Evolutionary conservation across 768 basidiomycete genomes (phyloP).

Genomic region (Tricholoma sp.): DNA sequence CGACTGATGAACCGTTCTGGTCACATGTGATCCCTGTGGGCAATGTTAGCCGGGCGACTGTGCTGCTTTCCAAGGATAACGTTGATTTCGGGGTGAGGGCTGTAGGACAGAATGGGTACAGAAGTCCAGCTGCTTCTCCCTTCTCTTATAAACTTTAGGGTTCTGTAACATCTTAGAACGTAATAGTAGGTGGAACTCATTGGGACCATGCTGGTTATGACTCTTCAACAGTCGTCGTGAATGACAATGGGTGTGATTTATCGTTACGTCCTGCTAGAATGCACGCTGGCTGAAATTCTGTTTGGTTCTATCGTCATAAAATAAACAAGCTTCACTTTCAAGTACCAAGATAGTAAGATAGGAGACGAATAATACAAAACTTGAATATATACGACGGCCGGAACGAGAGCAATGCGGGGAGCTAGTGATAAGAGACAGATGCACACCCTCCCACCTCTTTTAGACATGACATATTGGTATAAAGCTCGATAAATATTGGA

Average conservation of each 20-base stretch:
- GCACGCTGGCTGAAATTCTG: not conserved
- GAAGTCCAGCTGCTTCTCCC: conserved; percentile 45
- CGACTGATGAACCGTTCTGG: conserved; percentile 43
- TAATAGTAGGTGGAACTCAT: too few relatives aligned
- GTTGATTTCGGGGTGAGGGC: conserved; percentile 45
- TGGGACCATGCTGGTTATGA: too few relatives aligned
- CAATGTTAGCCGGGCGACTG: conserved; percentile 32
- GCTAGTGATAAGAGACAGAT: not conserved
- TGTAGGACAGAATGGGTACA: conserved; percentile 47
- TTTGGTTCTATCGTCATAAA: too few relatives aligned
- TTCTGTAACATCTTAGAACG: too few relatives aligned
- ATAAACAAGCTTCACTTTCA: not conserved
- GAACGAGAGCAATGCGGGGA: not conserved
- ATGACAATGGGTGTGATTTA: too few relatives aligned
- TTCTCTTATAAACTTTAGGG: not conserved
- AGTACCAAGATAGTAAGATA: not conserved
- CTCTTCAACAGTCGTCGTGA: too few relatives aligned
- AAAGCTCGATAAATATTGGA: not conserved
- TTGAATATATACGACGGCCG: not conserved
- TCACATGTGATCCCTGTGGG: conserved; percentile 46
- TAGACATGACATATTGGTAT: not conserved
- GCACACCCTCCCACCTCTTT: conserved; percentile 3
- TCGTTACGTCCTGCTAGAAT: not conserved
- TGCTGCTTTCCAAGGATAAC: conserved; percentile 46
- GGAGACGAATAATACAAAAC: not conserved